Percentiles rank a stretch among this genome's conserved stretches.
phyloP scores from a whole-genome alignment of 768 basidiomycete species.

The Cyathus striatus region DNA sequence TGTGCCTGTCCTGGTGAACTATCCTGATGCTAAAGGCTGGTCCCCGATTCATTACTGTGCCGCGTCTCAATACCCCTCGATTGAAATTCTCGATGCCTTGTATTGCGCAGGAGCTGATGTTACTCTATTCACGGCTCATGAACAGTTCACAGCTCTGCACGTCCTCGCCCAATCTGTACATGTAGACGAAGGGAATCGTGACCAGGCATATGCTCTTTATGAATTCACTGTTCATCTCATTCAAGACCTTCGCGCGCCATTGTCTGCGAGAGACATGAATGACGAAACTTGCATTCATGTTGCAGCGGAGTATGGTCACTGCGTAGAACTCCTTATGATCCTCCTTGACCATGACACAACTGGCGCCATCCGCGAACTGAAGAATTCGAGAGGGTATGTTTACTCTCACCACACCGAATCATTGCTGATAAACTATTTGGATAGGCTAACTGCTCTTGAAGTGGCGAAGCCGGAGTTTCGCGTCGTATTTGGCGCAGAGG shows the following conservation, averaged over 20 bases:
- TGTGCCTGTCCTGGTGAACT: slow-evolving; percentile 58
- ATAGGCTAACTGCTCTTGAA: slow-evolving; percentile 61
- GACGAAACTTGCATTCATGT: slow-evolving; percentile 79
- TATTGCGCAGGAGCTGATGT: slow-evolving; percentile 76
- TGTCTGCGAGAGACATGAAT: slow-evolving; percentile 59
- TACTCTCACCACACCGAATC: not conserved
- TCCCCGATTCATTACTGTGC: slow-evolving; percentile 70
- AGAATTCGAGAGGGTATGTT: slow-evolving; percentile 69
- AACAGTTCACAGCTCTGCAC: slow-evolving; percentile 66
- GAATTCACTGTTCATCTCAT: slow-evolving; percentile 65
- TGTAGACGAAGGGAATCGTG: slow-evolving; percentile 24
- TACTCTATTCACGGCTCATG: slow-evolving; percentile 58
- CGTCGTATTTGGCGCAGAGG: slow-evolving; percentile 51
- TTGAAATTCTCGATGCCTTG: slow-evolving; percentile 61
- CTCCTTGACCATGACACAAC: slow-evolving; percentile 62
- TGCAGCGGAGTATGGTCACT: slow-evolving; percentile 70
- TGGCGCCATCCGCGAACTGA: slow-evolving; percentile 49
- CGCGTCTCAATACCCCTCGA: slow-evolving; percentile 46
- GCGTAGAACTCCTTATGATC: slow-evolving; percentile 54
- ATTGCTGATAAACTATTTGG: not conserved
- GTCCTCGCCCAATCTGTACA: slow-evolving; percentile 46
- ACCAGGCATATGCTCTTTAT: slow-evolving; percentile 37
- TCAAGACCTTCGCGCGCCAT: slow-evolving; percentile 61
- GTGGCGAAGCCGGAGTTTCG: slow-evolving; percentile 66
- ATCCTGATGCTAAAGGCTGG: slow-evolving; percentile 65